These are phyloP conservation scores for Pseudogymnoascus sp. DNA, from an alignment of 2,329 filamentous ascomycete genomes.

Conservation along the genomic window DNA sequence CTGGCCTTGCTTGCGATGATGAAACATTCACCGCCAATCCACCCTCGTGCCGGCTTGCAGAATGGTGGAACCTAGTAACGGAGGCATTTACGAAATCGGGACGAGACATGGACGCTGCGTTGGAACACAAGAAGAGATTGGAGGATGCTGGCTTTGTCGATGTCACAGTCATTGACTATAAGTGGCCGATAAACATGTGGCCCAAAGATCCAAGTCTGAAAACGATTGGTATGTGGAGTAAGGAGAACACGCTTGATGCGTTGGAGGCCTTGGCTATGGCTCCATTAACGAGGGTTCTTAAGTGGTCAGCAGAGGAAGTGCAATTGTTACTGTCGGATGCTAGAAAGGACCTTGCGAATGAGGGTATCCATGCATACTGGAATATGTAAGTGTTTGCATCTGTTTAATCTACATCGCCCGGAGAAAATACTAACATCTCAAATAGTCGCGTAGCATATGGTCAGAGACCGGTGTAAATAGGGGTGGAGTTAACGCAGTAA, in stretches of 20 bases:
- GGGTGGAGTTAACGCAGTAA: neutral
- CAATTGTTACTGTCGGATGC: constrained; percentile 28
- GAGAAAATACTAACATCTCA: neutral
- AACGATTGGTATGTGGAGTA: constrained; percentile 16
- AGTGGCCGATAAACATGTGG: constrained; percentile 46
- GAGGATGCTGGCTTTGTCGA: constrained; percentile 20
- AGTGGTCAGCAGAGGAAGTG: constrained; percentile 25
- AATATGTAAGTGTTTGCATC: neutral
- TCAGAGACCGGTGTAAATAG: neutral
- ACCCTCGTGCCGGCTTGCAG: constrained; percentile 11
- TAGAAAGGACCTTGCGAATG: constrained; percentile 28
- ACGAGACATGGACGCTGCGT: constrained; percentile 28
- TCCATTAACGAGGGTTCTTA: constrained; percentile 18
- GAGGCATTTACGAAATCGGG: constrained; percentile 28
- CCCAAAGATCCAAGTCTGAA: constrained; percentile 37
- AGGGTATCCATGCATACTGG: constrained; percentile 27
- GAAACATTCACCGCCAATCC: constrained; percentile 17
- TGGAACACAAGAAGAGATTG: constrained; percentile 19
- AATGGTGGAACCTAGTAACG: constrained; percentile 23
- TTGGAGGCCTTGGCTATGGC: constrained; percentile 23
- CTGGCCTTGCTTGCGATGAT: constrained; percentile 30
- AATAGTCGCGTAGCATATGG: neutral
- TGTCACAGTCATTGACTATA: constrained; percentile 36
- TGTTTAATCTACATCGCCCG: neutral
- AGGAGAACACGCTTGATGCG: constrained; percentile 24